These are phyloP conservation scores for Smallanthus sonchifolius DNA, from an alignment of 129 eudicot species.

Conservation along the genomic window DNA sequence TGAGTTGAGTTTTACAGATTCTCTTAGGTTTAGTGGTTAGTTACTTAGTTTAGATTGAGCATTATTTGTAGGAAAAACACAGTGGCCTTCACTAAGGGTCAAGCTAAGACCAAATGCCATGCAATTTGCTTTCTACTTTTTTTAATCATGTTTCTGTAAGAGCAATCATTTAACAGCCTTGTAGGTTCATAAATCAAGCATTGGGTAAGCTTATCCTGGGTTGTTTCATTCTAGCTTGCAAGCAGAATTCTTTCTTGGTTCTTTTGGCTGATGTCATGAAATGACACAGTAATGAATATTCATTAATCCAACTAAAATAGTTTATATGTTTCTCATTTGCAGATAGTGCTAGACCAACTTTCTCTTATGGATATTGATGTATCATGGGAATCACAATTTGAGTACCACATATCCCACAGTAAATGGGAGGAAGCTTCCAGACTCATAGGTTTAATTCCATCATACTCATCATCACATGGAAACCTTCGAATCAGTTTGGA, in stretches of 20 bases:
- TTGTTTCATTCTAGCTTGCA: slow-evolving; percentile 10
- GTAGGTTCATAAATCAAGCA: slow-evolving; percentile 10
- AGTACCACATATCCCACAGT: slow-evolving; percentile 82
- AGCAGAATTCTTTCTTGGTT: slow-evolving; percentile 4
- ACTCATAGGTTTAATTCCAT: slow-evolving; percentile 71
- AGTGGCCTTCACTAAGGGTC: slow-evolving; percentile 11
- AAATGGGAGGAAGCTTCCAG: slow-evolving; percentile 71
- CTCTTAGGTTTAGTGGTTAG: slow-evolving; percentile 2
- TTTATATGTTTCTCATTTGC: slow-evolving; percentile 28
- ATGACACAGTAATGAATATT: slow-evolving; percentile 1
- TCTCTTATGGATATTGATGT: slow-evolving; percentile 64
- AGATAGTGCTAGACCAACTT: slow-evolving; percentile 87
- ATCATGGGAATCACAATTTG: slow-evolving; percentile 93
- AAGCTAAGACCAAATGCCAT: slow-evolving; percentile 7
- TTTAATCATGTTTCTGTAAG: neutral
- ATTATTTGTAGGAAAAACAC: slow-evolving; percentile 7
- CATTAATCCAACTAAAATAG: neutral
- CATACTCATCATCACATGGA: slow-evolving; percentile 54
- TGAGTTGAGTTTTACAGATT: slow-evolving; percentile 1
- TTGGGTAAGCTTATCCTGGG: slow-evolving; percentile 11
- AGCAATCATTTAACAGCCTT: neutral
- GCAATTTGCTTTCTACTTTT: neutral
- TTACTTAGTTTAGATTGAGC: neutral
- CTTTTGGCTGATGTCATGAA: slow-evolving; percentile 23
- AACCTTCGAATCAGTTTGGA: slow-evolving; percentile 75